Percentiles rank a stretch among this genome's conserved stretches.
Evolutionary conservation across 805 yeast genomes (phyloP).

Genomic region (Pichia kluyveri): DNA sequence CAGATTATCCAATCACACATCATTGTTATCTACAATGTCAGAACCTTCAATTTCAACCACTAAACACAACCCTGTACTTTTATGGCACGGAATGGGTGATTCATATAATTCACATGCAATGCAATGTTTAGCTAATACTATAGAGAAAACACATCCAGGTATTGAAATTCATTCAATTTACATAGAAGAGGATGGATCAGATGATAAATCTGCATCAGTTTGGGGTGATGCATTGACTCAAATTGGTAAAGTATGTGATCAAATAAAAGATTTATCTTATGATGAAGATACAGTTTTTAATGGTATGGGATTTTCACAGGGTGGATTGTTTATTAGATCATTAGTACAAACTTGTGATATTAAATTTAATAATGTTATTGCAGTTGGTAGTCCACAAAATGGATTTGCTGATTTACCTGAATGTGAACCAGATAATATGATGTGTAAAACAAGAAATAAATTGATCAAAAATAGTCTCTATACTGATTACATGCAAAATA

Average conservation of each 20-base stretch:
- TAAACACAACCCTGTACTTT: slow-evolving; percentile 34
- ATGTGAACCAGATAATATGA: slow-evolving; percentile 37
- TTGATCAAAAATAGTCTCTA: slow-evolving; percentile 54
- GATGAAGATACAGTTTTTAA: slow-evolving; percentile 42
- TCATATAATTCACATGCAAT: slow-evolving; percentile 55
- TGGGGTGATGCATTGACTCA: slow-evolving; percentile 53
- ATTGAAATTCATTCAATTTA: slow-evolving; percentile 44
- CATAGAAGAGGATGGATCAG: slow-evolving; percentile 37
- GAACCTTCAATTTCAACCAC: not conserved
- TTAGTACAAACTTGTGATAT: slow-evolving; percentile 50
- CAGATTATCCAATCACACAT: no score
- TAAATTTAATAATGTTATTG: slow-evolving; percentile 43
- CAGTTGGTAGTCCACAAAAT: slow-evolving; percentile 78
- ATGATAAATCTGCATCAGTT: slow-evolving; percentile 48
- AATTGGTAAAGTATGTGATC: slow-evolving; percentile 46
- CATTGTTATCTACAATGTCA: no score
- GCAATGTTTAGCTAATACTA: slow-evolving; percentile 33
- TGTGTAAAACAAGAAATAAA: slow-evolving; percentile 47
- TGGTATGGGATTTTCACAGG: slow-evolving; percentile 76
- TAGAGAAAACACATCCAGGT: slow-evolving; percentile 40
- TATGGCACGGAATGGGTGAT: slow-evolving; percentile 87
- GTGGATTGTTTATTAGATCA: slow-evolving; percentile 71
- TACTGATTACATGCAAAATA: slow-evolving; percentile 44
- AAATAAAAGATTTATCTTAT: slow-evolving; percentile 33
- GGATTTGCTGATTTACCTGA: slow-evolving; percentile 64